Evolutionary conservation across 257 asterid species (phyloP), one percentile per base, ranked within the genome.

Genomic region (Oldenlandia corymbosa): DNA sequence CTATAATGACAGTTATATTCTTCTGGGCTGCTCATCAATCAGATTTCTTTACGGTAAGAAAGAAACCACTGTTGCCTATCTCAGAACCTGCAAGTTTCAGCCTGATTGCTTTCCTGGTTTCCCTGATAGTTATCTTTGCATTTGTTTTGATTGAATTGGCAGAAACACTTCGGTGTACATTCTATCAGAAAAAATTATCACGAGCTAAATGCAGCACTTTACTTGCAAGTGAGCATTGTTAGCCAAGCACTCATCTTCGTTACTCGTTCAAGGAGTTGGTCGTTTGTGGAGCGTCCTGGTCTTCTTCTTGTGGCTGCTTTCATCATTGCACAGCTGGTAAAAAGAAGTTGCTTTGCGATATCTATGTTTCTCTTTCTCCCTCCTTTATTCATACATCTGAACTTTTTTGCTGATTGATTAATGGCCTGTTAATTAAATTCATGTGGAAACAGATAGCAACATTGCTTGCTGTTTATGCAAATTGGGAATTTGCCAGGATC

Each of bases 171-270:
- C 31, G 74, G 79, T 0, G 85, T 83, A 43, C 73, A 68, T 62
- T 69, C 83, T 0, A 79, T 83, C 55, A 66, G 73, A 58, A 51
- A 69, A 9, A 66, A 52, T 6, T 6, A 65, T 0, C 23, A 63
- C 4, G 79, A 79, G 75, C 81, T 83, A 17, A 80, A 66, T 36
- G 60, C 88, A 41, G 88, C 85, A 11, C 60, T 83, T 0, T 83
- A 83, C 73, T 81, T 83, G 61, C 88, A 83, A 73, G 83, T 83
- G 42, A 83, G 88, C 62, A 83, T 79, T 46, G 78, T 83, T 5
- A 83, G 88, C 65, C 88, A 79, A 65, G 85, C 88, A 31, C 85
- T 79, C 68, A 79, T 83, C 72, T 79, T 83, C 20, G 85, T 83
- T 42, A 83, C 88, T n/a, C 76, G 85, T 56, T 80, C 88, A 12